These are phyloP conservation scores for Echium plantagineum DNA, from an alignment of 257 asterid species.

Conservation along the genomic window DNA sequence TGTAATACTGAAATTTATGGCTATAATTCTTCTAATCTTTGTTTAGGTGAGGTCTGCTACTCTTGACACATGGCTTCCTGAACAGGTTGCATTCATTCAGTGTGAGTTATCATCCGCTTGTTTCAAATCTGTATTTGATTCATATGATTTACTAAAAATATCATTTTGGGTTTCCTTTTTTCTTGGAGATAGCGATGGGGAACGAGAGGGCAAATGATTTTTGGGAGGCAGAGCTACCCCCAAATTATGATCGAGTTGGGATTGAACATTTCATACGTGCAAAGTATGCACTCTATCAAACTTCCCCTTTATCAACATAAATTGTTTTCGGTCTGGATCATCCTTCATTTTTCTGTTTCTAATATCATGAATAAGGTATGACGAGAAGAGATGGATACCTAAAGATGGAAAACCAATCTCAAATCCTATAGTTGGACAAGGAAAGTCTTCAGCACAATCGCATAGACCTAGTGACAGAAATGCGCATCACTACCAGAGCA, in stretches of 20 bases:
- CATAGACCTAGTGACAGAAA: conserved; percentile 4
- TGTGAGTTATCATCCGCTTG: conserved; percentile 16
- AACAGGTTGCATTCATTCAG: conserved; percentile 31
- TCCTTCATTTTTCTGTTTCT: background rate
- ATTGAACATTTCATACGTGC: conserved; percentile 35
- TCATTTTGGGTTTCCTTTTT: background rate
- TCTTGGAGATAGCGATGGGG: conserved; percentile 24
- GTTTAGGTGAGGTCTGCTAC: conserved; percentile 37
- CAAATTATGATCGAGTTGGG: conserved; percentile 24
- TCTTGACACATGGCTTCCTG: conserved; percentile 43
- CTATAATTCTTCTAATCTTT: background rate
- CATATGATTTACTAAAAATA: background rate
- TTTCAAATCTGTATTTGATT: background rate
- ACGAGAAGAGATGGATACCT: conserved; percentile 28
- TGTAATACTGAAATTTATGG: background rate
- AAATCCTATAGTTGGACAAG: conserved; percentile 12
- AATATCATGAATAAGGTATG: conserved; percentile 23
- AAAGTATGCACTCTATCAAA: conserved; percentile 25
- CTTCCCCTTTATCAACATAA: conserved; percentile 6
- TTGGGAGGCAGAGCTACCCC: conserved; percentile 39
- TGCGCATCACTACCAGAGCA: conserved; percentile 1
- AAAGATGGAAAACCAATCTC: conserved; percentile 11
- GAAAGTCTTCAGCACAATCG: conserved; percentile 1
- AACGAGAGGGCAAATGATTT: conserved; percentile 31
- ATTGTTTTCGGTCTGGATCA: conserved; percentile 8